phyloP scores from a whole-genome alignment of 169 alveolate genomes.

The Plasmodium sp. region DNA sequence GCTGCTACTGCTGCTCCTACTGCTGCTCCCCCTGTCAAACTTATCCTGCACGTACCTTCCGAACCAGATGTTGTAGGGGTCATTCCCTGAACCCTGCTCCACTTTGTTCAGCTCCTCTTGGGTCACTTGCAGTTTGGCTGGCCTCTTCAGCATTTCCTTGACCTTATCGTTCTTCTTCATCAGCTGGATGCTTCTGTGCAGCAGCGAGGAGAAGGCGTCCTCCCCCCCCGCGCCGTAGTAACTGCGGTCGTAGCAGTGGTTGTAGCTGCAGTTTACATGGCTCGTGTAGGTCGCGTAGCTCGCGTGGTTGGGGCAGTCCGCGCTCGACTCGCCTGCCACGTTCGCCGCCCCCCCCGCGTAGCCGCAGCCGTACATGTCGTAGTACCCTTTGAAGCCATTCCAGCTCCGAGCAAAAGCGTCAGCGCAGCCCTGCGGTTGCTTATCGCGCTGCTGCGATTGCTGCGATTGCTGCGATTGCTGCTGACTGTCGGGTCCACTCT shows the following conservation, averaged over 20 bases:
- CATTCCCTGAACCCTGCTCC: slow-evolving; percentile 92
- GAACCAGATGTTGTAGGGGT: slow-evolving; percentile 99
- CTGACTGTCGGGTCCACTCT: not conserved
- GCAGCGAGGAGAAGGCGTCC: not conserved
- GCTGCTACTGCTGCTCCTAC: not conserved
- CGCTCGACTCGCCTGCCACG: not conserved
- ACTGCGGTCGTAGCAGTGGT: not conserved
- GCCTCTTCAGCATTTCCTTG: slow-evolving; percentile 32
- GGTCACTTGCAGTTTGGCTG: slow-evolving; percentile 59
- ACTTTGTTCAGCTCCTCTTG: slow-evolving; percentile 54
- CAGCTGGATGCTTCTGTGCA: slow-evolving; percentile 30
- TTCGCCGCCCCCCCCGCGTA: not conserved
- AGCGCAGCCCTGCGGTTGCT: not conserved
- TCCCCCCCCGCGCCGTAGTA: too few relatives aligned
- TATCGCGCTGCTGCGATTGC: not conserved
- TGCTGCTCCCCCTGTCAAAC: slow-evolving; percentile 76
- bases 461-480: too few relatives aligned
- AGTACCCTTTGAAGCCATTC: not conserved
- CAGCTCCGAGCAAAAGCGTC: not conserved
- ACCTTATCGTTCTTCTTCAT: slow-evolving; percentile 66
- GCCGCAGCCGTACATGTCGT: slow-evolving; percentile 19
- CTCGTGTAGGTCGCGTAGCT: not conserved
- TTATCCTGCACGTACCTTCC: slow-evolving; percentile 96
- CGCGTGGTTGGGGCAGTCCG: too few relatives aligned
- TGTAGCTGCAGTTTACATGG: not conserved